Conservation (phyloP, 2,329 filamentous ascomycete genomes). For the Trichoderma semiorbis region DNA sequence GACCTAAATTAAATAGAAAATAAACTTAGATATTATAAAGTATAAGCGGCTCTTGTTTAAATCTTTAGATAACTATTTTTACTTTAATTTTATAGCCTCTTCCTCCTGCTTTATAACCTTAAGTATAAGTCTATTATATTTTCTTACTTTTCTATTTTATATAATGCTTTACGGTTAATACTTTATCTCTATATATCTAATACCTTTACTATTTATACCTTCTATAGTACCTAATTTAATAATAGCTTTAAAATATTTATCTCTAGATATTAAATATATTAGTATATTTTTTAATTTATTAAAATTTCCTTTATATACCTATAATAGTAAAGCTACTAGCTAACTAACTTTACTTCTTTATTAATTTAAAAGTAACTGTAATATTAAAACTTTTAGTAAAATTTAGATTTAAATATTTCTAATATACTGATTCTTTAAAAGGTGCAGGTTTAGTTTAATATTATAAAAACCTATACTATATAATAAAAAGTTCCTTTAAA, state of each 20-base stretch:
- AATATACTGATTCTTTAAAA: constrained; percentile 11
- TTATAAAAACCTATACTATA: constrained; percentile 10
- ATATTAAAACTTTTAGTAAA: neutral
- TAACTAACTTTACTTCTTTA: neutral
- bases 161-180: neutral
- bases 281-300: neutral
- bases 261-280: neutral
- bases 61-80: too few relatives aligned
- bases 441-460: neutral
- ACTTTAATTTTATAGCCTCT: too few relatives aligned
- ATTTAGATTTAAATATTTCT: neutral
- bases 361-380: constrained; percentile 1
- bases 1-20: too few relatives aligned
- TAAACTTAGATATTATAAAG: too few relatives aligned
- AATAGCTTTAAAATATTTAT: neutral
- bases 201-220: neutral
- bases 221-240: neutral
- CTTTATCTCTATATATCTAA: neutral
- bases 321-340: constrained; percentile 9
- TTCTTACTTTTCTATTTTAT: too few relatives aligned
- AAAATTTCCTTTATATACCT: neutral
- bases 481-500: constrained; percentile 12
- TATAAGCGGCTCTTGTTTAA: too few relatives aligned
- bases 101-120: too few relatives aligned
- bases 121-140: too few relatives aligned